Evolutionary conservation across 1,284 basidiomycete species (phyloP).

Genomic region (Leccinum subatratum): DNA sequence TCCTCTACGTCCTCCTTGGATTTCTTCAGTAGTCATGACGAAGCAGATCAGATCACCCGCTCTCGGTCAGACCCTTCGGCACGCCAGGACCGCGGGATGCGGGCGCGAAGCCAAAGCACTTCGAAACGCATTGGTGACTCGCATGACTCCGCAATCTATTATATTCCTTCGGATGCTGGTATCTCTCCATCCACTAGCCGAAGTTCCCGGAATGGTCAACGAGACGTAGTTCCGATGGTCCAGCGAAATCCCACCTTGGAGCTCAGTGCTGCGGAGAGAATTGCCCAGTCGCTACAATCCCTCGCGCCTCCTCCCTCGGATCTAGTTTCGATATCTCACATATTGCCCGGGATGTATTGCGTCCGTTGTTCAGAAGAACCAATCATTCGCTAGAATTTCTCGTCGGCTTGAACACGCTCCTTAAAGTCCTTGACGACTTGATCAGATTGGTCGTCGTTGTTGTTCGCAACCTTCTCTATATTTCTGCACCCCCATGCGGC

Average conservation of each 20-base stretch:
- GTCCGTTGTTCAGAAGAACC: constrained; percentile 55
- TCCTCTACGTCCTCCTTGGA: constrained; percentile 34
- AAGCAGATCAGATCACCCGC: constrained; percentile 25
- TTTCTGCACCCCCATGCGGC: constrained; percentile 58
- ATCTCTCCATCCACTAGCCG: constrained; percentile 35
- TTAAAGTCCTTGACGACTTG: constrained; percentile 51
- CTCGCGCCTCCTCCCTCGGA: constrained; percentile 56
- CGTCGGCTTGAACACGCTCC: constrained; percentile 51
- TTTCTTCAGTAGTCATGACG: constrained; percentile 24
- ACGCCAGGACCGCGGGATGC: constrained; percentile 19
- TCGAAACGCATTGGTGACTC: constrained; percentile 60
- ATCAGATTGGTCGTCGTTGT: constrained; percentile 64
- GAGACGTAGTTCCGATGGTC: constrained; percentile 19
- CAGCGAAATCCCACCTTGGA: constrained; percentile 33
- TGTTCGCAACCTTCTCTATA: constrained; percentile 70
- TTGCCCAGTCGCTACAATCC: constrained; percentile 59
- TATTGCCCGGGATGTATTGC: constrained; percentile 53
- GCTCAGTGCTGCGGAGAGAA: constrained; percentile 62
- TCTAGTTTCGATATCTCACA: constrained; percentile 57
- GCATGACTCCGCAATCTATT: constrained; percentile 71
- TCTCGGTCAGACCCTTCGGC: constrained; percentile 36
- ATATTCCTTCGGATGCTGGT: constrained; percentile 45
- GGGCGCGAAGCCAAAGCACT: constrained; percentile 33
- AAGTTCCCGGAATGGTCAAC: constrained; percentile 29
- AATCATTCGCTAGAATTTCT: constrained; percentile 42